Conservation (phyloP, 2,329 filamentous ascomycete genomes). For the Neonectria magnoliae region DNA sequence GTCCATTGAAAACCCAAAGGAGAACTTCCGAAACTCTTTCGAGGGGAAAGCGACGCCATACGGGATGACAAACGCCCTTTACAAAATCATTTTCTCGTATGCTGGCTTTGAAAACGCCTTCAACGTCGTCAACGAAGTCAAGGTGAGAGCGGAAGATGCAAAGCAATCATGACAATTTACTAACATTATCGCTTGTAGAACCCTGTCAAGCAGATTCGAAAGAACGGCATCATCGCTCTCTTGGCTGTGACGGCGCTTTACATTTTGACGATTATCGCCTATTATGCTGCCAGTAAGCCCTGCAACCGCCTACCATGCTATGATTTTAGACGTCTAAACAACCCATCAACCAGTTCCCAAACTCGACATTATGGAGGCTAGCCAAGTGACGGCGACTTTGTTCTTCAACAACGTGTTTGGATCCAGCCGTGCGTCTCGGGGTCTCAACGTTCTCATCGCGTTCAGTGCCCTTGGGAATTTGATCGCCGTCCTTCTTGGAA, state of each 20-base stretch:
- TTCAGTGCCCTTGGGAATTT: constrained; percentile 68
- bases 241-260: constrained; percentile 63
- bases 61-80: constrained; percentile 57
- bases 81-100: constrained; percentile 69
- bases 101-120: constrained; percentile 67
- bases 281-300: constrained; percentile 61
- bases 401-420: constrained; percentile 71
- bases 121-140: constrained; percentile 66
- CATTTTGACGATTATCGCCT: constrained; percentile 67
- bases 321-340: neutral
- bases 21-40: constrained; percentile 50
- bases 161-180: neutral
- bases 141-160: constrained; percentile 15
- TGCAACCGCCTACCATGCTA: neutral
- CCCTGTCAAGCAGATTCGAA: constrained; percentile 64
- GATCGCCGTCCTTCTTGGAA: constrained; percentile 63
- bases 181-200: constrained; percentile 56
- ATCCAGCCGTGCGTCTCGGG: constrained; percentile 56
- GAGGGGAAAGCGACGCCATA: constrained; percentile 36
- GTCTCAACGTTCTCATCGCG: constrained; percentile 67
- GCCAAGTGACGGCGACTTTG: constrained; percentile 63
- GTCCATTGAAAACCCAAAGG: constrained; percentile 43
- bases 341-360: constrained; percentile 53
- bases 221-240: constrained; percentile 60
- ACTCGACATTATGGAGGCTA: constrained; percentile 59